Evolutionary conservation across 2,329 filamentous ascomycete species (phyloP), one percentile per base, ranked within the genome.

Genomic region (Ilyonectria robusta): DNA sequence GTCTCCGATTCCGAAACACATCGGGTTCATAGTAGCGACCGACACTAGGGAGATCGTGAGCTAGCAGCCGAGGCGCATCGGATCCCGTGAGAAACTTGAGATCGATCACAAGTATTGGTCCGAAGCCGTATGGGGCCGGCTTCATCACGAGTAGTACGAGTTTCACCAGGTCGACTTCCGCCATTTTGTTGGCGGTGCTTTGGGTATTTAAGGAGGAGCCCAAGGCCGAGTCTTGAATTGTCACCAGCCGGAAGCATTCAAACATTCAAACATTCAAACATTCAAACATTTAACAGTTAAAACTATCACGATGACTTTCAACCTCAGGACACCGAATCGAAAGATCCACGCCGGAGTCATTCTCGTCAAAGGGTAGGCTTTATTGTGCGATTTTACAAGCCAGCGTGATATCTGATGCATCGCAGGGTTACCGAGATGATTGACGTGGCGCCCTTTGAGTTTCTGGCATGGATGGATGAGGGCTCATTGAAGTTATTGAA

Each of bases 381-480:
- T 0, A 2, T 42, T 23, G 13, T n/a, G 3, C 3, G 13, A 59
- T n/a, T 17, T 42, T 11, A 10, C 23, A 7, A 9, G 15, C 6
- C 17, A 7, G 15, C 15, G n/a, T 17, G 6, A 42, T 42, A 8
- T n/a, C 40, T 42, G 15, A 42, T 42, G 2, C 13, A 65, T 50
- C 7, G 4, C 62, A 81, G 77, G 35, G 47, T 70, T 6, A 81
- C 76, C 1, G 80, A 81, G 44, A 65, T 78, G 7, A 73, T 81
- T 2, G 79, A 81, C n/a, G 73, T 81, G 3, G 79, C 77, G 3
- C 78, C 78, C 1, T 67, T 81, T 15, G 79, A 81, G 13, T 59
- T 78, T 7, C 53, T 81, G 19, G 40, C 74, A 23, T 61, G 57
- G 1, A 2, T 77, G 3, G 70, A 62, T 54, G 62, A 71, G 5